These are phyloP conservation scores for Exophiala oligosperma DNA, from an alignment of 2,329 filamentous ascomycete species.

Conservation along the genomic window DNA sequence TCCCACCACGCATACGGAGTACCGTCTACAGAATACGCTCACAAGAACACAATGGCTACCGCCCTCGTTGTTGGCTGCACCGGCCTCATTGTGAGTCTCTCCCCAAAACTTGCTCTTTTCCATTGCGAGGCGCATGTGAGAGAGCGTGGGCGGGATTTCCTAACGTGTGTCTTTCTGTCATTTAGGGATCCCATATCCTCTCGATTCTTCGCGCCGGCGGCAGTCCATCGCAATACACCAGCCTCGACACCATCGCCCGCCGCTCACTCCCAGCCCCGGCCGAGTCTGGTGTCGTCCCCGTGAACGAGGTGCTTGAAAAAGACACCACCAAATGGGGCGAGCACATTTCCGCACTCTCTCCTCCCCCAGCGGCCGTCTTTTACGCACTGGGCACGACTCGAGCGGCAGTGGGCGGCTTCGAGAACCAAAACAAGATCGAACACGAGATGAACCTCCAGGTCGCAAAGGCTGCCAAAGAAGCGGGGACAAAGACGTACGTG, in stretches of 20 bases:
- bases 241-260: slow-evolving; percentile 48
- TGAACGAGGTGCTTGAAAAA: slow-evolving; percentile 59
- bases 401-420: slow-evolving; percentile 70
- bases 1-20: neutral
- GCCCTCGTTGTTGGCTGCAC: slow-evolving; percentile 48
- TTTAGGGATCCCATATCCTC: slow-evolving; percentile 73
- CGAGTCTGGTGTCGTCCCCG: slow-evolving; percentile 52
- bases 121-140: neutral
- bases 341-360: slow-evolving; percentile 56
- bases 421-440: slow-evolving; percentile 83
- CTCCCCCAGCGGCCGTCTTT: slow-evolving; percentile 66
- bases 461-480: slow-evolving; percentile 70
- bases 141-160: too few relatives aligned
- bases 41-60: slow-evolving; percentile 41
- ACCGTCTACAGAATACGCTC: neutral
- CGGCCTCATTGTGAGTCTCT: slow-evolving; percentile 48
- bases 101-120: neutral
- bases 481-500: slow-evolving; percentile 73
- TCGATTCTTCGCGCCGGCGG: slow-evolving; percentile 41
- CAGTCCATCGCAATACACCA: slow-evolving; percentile 35
- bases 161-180: too few relatives aligned
- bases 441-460: slow-evolving; percentile 81
- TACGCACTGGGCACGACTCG: slow-evolving; percentile 80
- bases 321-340: slow-evolving; percentile 70
- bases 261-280: slow-evolving; percentile 40